A percentile compares a stretch with the other conserved stretches of the same genome.
These are phyloP conservation scores for Castanopsis chinensis DNA, from an alignment of 306 rosid genomes.

Conservation along the genomic window DNA sequence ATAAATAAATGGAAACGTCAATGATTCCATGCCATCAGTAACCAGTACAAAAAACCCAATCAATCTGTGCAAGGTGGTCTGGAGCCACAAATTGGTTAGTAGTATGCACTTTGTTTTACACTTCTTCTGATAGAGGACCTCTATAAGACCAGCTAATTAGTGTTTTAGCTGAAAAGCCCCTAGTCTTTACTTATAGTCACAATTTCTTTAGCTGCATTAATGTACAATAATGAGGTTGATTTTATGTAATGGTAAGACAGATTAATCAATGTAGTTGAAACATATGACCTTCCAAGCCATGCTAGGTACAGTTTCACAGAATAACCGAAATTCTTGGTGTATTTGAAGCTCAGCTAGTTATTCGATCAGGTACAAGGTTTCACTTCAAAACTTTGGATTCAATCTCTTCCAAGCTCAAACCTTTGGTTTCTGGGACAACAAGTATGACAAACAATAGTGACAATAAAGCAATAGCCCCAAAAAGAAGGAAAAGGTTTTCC, in stretches of 20 bases:
- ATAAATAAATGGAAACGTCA: no score
- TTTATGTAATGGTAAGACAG: background rate
- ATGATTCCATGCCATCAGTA: no score
- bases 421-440: slow-evolving; percentile 90
- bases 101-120: no score
- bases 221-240: background rate
- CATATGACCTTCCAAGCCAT: background rate
- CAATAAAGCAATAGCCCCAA: slow-evolving; percentile 71
- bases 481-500: slow-evolving; percentile 90
- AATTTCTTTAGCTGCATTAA: background rate
- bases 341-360: background rate
- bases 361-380: background rate
- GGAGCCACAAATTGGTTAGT: no score
- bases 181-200: background rate
- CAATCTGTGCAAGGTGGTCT: no score
- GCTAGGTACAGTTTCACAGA: background rate
- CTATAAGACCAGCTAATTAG: no score
- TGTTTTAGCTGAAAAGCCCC: no score
- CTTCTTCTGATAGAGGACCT: no score
- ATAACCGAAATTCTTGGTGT: background rate
- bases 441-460: slow-evolving; percentile 64
- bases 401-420: slow-evolving; percentile 91
- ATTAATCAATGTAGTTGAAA: background rate
- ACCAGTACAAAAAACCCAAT: no score
- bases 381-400: slow-evolving; percentile 84